phyloP scores from a whole-genome alignment of 2,329 filamentous ascomycete genomes.

The Aspergillus pseudonomiae region DNA sequence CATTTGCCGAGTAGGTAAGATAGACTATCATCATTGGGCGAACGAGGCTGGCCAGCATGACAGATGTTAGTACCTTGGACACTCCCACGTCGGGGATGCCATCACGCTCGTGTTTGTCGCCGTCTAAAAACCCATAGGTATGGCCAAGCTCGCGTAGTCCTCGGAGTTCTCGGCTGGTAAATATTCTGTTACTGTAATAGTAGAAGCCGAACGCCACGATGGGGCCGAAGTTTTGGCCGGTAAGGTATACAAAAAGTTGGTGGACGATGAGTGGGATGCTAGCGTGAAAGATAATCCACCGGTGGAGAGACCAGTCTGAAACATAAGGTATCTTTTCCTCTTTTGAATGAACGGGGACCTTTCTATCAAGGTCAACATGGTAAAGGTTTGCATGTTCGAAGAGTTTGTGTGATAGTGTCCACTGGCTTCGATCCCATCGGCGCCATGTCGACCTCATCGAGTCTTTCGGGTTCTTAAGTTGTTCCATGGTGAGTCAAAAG shows the following conservation, averaged over 20 bases:
- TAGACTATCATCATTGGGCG: not conserved
- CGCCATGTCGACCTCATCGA: conserved; percentile 49
- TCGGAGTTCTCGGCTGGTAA: conserved; percentile 43
- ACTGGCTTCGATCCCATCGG: conserved; percentile 27
- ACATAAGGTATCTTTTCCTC: conserved; percentile 46
- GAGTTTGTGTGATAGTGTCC: conserved; percentile 37
- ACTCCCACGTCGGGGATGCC: not conserved
- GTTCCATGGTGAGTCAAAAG: not conserved
- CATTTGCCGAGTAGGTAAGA: not conserved
- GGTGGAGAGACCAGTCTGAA: conserved; percentile 37
- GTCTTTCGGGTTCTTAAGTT: conserved; percentile 30
- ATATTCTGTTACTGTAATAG: conserved; percentile 40
- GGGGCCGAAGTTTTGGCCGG: conserved; percentile 34
- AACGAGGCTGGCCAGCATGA: not conserved
- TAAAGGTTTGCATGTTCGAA: conserved; percentile 36
- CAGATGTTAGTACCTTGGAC: not conserved
- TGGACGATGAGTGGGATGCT: conserved; percentile 42
- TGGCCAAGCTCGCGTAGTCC: conserved; percentile 44
- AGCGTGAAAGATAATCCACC: conserved; percentile 46
- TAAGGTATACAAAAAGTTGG: conserved; percentile 34
- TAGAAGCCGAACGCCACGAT: conserved; percentile 42
- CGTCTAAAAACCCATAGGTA: conserved; percentile 36
- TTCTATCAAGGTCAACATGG: conserved; percentile 30
- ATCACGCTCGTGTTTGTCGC: not conserved
- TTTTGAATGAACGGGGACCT: conserved; percentile 44